These are phyloP conservation scores for Boletus sp. DNA, from an alignment of 1,284 basidiomycete genomes.

Conservation along the genomic window DNA sequence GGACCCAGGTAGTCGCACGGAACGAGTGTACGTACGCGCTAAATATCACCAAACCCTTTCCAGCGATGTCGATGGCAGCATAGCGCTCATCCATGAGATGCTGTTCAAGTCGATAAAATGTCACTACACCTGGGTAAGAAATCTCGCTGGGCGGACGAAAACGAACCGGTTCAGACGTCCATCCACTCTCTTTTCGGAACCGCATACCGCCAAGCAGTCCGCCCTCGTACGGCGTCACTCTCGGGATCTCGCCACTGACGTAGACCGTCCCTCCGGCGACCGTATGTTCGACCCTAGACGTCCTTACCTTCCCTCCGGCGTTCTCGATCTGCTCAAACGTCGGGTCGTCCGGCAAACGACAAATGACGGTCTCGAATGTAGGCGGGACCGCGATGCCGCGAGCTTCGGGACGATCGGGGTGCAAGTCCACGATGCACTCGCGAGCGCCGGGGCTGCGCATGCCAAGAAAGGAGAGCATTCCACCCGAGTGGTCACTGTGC, in stretches of 20 bases:
- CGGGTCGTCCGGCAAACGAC: slow-evolving; percentile 64
- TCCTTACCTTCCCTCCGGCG: slow-evolving; percentile 55
- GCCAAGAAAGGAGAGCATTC: slow-evolving; percentile 58
- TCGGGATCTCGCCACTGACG: slow-evolving; percentile 77
- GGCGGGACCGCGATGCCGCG: slow-evolving; percentile 70
- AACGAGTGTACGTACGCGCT: slow-evolving; percentile 56
- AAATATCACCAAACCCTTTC: slow-evolving; percentile 77
- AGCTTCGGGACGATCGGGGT: slow-evolving; percentile 69
- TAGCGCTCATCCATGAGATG: slow-evolving; percentile 81
- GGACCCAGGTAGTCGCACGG: neutral
- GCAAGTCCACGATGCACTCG: slow-evolving; percentile 60
- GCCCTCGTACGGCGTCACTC: slow-evolving; percentile 62
- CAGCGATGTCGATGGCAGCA: slow-evolving; percentile 67
- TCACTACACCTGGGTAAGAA: neutral
- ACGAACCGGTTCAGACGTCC: slow-evolving; percentile 62
- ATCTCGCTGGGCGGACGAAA: neutral
- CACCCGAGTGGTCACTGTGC: slow-evolving; percentile 81
- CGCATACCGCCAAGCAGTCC: slow-evolving; percentile 66
- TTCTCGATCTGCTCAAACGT: slow-evolving; percentile 60
- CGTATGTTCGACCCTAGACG: slow-evolving; percentile 53
- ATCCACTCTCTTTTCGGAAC: slow-evolving; percentile 52
- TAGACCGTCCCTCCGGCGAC: slow-evolving; percentile 60
- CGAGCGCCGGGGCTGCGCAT: slow-evolving; percentile 35
- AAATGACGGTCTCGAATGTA: slow-evolving; percentile 51
- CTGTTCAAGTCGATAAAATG: slow-evolving; percentile 34